Conservation (phyloP, 2,329 filamentous ascomycete genomes). For the Coniochaeta sp. region DNA sequence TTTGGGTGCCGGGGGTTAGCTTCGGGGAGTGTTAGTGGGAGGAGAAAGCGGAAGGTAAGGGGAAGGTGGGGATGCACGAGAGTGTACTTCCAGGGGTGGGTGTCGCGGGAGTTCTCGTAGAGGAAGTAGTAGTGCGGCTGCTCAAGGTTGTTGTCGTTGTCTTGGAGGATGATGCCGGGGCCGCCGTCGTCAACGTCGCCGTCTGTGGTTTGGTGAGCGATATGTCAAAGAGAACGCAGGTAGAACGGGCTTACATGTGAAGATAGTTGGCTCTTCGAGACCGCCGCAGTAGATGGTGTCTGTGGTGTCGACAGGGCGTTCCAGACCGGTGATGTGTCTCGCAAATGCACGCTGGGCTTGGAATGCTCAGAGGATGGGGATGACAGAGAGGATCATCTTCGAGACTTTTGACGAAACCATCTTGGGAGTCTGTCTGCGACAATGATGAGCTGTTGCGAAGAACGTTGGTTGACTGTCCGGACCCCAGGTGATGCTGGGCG, state of each 20-base stretch:
- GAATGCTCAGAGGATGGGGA: not conserved
- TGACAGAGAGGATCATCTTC: not conserved
- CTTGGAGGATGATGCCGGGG: constrained; percentile 16
- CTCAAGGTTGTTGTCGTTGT: constrained; percentile 14
- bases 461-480: no score
- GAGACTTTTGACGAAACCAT: no score
- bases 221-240: not conserved
- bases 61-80: constrained; percentile 10
- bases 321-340: not conserved
- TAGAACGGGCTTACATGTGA: constrained; percentile 5
- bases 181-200: constrained; percentile 12
- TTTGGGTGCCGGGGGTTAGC: constrained; percentile 13
- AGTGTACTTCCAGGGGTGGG: constrained; percentile 20
- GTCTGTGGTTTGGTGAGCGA: not conserved
- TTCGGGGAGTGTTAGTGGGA: not conserved
- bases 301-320: not conserved
- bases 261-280: constrained; percentile 4
- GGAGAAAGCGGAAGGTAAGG: not conserved
- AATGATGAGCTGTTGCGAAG: no score
- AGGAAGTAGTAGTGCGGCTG: constrained; percentile 16
- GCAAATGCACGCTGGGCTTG: not conserved
- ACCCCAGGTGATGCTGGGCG: no score
- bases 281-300: not conserved
- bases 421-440: no score
- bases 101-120: constrained; percentile 18